phyloP scores from a whole-genome alignment of 768 basidiomycete species.

The Fomitopsis serialis region DNA sequence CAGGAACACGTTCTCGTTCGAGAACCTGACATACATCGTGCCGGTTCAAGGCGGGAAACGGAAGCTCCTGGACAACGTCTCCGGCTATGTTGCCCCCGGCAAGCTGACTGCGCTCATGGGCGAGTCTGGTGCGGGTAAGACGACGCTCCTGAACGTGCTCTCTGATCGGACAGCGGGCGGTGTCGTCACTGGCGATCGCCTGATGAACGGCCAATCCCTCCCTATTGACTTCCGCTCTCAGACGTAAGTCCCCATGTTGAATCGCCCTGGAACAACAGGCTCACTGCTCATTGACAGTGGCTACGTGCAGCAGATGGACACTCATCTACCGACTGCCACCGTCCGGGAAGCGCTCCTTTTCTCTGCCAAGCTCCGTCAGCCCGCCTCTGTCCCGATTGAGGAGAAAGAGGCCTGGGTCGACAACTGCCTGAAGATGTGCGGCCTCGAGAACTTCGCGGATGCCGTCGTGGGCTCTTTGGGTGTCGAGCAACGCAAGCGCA shows the following conservation, averaged over 20 bases:
- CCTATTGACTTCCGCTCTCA: slow-evolving; percentile 50
- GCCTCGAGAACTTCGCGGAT: slow-evolving; percentile 58
- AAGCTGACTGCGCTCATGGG: slow-evolving; percentile 78
- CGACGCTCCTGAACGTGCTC: slow-evolving; percentile 45
- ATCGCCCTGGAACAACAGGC: background rate
- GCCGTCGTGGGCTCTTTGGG: slow-evolving; percentile 64
- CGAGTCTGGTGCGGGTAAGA: slow-evolving; percentile 50
- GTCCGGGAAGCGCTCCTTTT: slow-evolving; percentile 79
- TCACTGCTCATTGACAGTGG: slow-evolving; percentile 37
- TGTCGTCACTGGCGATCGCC: slow-evolving; percentile 34
- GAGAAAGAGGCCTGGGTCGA: slow-evolving; percentile 78
- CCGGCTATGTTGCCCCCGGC: slow-evolving; percentile 78
- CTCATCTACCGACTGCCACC: slow-evolving; percentile 70
- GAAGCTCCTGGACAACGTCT: slow-evolving; percentile 62
- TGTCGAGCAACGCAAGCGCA: slow-evolving; percentile 72
- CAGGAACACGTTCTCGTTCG: slow-evolving; percentile 74
- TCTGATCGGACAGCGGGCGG: slow-evolving; percentile 35
- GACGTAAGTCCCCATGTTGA: slow-evolving; percentile 26
- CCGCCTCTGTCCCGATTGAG: slow-evolving; percentile 47
- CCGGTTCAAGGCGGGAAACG: slow-evolving; percentile 41
- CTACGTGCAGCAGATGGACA: slow-evolving; percentile 85
- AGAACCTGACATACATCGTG: slow-evolving; percentile 62
- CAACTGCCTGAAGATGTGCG: slow-evolving; percentile 55
- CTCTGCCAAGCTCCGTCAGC: slow-evolving; percentile 78
- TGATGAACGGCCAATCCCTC: slow-evolving; percentile 40